phyloP scores from a whole-genome alignment of 441 rosid genomes.

The Mallotus japonicus region DNA sequence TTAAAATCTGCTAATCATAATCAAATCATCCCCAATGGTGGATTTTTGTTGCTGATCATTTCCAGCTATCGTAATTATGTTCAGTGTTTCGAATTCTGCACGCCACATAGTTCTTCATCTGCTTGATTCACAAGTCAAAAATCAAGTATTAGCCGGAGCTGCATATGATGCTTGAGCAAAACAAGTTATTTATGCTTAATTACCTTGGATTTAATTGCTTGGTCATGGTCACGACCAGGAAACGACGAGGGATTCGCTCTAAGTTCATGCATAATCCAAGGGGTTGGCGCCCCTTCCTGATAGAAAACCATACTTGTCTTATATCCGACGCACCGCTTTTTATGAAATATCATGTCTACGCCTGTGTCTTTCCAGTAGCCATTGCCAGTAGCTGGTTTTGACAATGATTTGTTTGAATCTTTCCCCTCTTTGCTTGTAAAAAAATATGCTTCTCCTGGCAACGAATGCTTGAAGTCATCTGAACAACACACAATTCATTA shows the following conservation, averaged over 20 bases:
- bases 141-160: too few species aligned
- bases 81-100: neutral
- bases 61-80: too few species aligned
- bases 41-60: too few species aligned
- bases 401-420: neutral
- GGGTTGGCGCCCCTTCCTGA: neutral
- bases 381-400: neutral
- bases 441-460: neutral
- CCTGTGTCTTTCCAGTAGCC: neutral
- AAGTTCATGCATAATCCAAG: neutral
- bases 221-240: neutral
- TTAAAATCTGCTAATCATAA: too few species aligned
- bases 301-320: conserved; percentile 1
- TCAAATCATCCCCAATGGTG: too few species aligned
- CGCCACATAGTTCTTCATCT: neutral
- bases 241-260: neutral
- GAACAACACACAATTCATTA: neutral
- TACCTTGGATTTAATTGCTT: neutral
- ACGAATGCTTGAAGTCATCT: neutral
- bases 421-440: neutral
- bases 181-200: neutral
- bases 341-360: neutral
- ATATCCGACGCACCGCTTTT: neutral
- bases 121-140: neutral
- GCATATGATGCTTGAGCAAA: too few species aligned